Evolutionary conservation across 441 rosid genomes (phyloP), one percentile per base, ranked within the genome.

Genomic region (Oxalis stricta): DNA sequence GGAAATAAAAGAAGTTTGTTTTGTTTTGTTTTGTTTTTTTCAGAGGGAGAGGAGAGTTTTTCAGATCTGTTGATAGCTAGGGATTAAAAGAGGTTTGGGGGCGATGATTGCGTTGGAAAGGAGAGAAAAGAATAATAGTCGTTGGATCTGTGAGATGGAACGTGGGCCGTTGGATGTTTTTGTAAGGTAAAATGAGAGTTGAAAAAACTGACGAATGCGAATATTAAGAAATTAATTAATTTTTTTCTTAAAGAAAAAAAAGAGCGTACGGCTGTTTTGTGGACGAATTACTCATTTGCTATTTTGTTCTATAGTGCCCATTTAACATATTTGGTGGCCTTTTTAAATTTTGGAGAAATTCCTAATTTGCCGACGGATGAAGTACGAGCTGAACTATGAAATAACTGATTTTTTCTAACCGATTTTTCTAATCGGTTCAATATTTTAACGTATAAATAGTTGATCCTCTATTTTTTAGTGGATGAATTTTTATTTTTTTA

Each of bases 41-140:
- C n/a, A 13, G 31, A 5, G 34, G 22, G 52, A 34, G 51, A 18
- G 10, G 29, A 3, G 36, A 12, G 30, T 10, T 48, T 9, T 23
- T 13, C 10, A 40, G 56, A 46, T 65, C 41, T 58, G 46, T 48
- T 61, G 58, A 60, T 52, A 59, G 65, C 47, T 52, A 46, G 61
- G 56, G 4, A 24, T 24, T 24, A 8, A 24, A 24, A 47, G 9
- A 23, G 56, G n/a, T n/a, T n/a, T 34, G 45, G 74, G 60, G 54
- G 70, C 85, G 76, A 68, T 53, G 58, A 68, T 79, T 63, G 74
- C 68, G 76, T 61, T 54, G 55, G 18, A n/a, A 53, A 38, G 35
- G 31, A 33, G 50, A 29, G 58, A 23, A 42, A 33, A 45, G 23
- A 36, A 21, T 26, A 4, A 18, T 26, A 5, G 16, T 42, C 52